Evolutionary conservation across 2,329 filamentous ascomycete genomes (phyloP), one percentile per base, ranked within the genome.

Genomic region (Aspergillus sp.): DNA sequence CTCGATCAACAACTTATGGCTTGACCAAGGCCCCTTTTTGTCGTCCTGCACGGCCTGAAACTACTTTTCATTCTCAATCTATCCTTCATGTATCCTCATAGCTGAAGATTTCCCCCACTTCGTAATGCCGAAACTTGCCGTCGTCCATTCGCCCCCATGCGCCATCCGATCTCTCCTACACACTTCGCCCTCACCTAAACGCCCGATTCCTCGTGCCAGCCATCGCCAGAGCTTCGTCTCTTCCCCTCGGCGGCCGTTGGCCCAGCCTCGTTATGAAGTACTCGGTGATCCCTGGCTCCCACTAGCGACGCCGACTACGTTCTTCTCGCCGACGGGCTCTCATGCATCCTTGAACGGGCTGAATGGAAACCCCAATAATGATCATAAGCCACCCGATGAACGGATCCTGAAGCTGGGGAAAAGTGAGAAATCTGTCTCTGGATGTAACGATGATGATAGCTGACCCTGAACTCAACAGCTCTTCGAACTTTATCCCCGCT

Each of bases 351-450:
- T 62, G 8, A 53, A 62, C 19, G 55, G 55, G 5, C 43, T 56
- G 12, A 50, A 49, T 8, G 49, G 44, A n/a, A 46, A 42, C 8
- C 46, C 54, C 6, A 45, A 52, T 11, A 45, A 56, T 29, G 71
- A 75, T 52, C 66, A 71, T 47, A 70, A 74, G 52, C 74, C 75
- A 7, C 73, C 76, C 27, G 75, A 82, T 54, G 76, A 82, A 62
- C 73, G 81, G 48, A 77, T 78, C 6, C 48, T 83, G 44, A 82
- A 82, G 62, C 68, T 84, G 7, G 81, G 81, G 31, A 79, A 78
- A 57, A 83, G 78, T 81, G 68, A 39, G 70, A 59, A 39, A 37
- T n/a, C 13, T 13, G 36, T 27, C 1, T 31, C 6, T 12, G 2
- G 4, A 12, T 37, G 1, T 38, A 38, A 27, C 42, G 33, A 42